A percentile compares a stretch with the other conserved stretches of the same genome.
These are phyloP conservation scores for Leishmania tarentolae DNA, from an alignment of 208 protist species.

Conservation along the genomic window DNA sequence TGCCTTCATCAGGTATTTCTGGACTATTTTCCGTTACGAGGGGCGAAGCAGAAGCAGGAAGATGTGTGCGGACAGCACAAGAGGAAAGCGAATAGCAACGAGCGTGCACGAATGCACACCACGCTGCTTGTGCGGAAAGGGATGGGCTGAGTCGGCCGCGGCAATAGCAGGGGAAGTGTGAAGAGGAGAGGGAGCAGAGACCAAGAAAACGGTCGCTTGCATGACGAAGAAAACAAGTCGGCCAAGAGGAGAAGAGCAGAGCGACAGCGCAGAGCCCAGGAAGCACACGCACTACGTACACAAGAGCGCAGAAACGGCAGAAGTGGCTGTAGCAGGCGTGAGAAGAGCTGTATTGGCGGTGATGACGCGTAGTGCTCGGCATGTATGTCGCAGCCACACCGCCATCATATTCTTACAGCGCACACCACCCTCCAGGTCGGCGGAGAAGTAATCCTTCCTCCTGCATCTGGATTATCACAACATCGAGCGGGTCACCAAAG, in stretches of 20 bases:
- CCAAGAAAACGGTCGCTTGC: neutral
- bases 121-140: neutral
- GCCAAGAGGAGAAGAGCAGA: neutral
- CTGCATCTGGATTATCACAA: conserved; percentile 62
- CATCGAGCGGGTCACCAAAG: conserved; percentile 50
- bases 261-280: conserved; percentile 11
- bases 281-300: neutral
- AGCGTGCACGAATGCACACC: neutral
- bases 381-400: neutral
- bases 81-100: neutral
- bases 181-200: conserved; percentile 1
- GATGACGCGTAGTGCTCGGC: neutral
- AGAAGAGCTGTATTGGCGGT: neutral
- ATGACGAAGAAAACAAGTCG: neutral
- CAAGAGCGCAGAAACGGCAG: neutral
- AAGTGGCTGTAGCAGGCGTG: neutral
- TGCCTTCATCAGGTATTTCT: neutral
- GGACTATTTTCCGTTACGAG: neutral
- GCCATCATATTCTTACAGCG: neutral
- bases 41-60: neutral
- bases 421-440: conserved; percentile 46
- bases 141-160: neutral
- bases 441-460: conserved; percentile 62
- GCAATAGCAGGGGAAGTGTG: neutral
- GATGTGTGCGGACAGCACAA: neutral